Evolutionary conservation across 2,329 filamentous ascomycete genomes (phyloP).

Genomic region (Trichoderma atrobrunneum): DNA sequence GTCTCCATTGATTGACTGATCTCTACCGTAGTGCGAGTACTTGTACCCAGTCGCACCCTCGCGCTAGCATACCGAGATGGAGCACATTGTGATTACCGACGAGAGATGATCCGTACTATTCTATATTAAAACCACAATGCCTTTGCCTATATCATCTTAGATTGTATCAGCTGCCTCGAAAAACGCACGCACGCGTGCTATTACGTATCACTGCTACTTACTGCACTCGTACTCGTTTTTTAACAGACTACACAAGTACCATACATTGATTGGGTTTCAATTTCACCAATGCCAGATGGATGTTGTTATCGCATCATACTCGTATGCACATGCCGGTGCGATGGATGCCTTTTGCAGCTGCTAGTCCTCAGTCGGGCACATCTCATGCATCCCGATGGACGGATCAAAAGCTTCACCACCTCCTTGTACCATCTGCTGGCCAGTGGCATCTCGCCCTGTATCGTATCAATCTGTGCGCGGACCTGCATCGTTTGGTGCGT

Average conservation of each 20-base stretch:
- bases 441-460: background rate
- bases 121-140: background rate
- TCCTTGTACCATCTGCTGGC: background rate
- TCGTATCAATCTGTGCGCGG: background rate
- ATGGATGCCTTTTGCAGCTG: background rate
- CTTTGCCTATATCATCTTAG: background rate
- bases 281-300: background rate
- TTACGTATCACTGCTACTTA: background rate
- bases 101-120: slow-evolving; percentile 6
- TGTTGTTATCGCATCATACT: background rate
- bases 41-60: background rate
- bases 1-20: background rate
- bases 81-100: background rate
- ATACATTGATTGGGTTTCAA: background rate
- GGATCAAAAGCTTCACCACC: background rate
- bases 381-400: background rate
- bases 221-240: background rate
- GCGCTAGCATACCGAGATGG: background rate
- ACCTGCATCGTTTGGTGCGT: slow-evolving; percentile 8
- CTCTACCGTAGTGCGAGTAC: background rate
- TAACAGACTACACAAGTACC: background rate
- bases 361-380: background rate
- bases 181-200: background rate
- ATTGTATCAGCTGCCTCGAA: background rate
- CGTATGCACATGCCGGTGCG: background rate